These are phyloP conservation scores for Ceratocystis destructans DNA, from an alignment of 2,329 filamentous ascomycete species.

Conservation along the genomic window DNA sequence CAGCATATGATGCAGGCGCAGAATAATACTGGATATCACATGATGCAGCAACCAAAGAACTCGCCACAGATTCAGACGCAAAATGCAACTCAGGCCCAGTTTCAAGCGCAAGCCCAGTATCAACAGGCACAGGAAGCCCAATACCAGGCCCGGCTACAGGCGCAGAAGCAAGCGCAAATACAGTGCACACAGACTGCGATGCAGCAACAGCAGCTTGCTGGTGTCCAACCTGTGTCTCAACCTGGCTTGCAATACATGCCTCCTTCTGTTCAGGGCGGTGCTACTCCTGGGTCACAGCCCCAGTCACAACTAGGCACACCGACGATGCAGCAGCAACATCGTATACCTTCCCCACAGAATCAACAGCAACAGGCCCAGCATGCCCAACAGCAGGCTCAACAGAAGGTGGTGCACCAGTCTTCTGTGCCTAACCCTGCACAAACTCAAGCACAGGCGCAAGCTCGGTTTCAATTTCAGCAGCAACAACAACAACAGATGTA, in stretches of 20 bases:
- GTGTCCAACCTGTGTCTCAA: neutral
- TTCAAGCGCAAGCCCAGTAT: constrained; percentile 7
- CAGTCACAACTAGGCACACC: neutral
- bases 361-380: constrained; percentile 21
- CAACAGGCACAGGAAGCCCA: constrained; percentile 13
- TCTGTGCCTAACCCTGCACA: neutral
- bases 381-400: neutral
- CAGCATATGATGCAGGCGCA: constrained; percentile 23
- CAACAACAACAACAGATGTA: constrained; percentile 24
- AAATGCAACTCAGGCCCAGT: neutral
- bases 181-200: constrained; percentile 18
- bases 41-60: neutral
- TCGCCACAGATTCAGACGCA: neutral
- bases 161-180: constrained; percentile 12
- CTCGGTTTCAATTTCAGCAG: constrained; percentile 22
- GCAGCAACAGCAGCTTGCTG: constrained; percentile 7
- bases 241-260: neutral
- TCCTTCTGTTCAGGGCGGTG: neutral
- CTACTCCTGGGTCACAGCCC: constrained; percentile 1
- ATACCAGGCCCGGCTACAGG: constrained; percentile 6
- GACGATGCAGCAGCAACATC: constrained; percentile 1
- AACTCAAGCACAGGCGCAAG: constrained; percentile 12
- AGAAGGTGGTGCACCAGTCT: neutral
- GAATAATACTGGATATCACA: constrained; percentile 8
- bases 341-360: constrained; percentile 22